These are phyloP conservation scores for Neobulgaria alba DNA, from an alignment of 2,329 filamentous ascomycete species.

Conservation along the genomic window DNA sequence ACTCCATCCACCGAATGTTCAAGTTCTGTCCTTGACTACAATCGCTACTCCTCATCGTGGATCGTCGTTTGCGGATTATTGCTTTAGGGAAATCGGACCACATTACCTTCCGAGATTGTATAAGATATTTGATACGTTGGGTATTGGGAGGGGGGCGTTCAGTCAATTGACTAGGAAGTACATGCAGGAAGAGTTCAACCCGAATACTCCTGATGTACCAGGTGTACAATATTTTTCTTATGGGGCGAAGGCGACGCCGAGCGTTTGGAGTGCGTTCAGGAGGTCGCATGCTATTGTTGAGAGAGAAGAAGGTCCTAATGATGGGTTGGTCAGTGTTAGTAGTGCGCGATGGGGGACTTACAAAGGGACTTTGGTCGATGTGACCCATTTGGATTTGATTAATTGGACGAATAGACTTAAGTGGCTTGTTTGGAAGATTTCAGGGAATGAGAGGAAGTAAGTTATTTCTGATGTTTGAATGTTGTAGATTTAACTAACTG, in stretches of 20 bases:
- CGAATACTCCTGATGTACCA: slow-evolving; percentile 42
- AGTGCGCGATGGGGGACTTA: slow-evolving; percentile 56
- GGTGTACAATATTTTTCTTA: slow-evolving; percentile 54
- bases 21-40: slow-evolving; percentile 35
- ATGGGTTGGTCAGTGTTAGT: slow-evolving; percentile 58
- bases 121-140: slow-evolving; percentile 39
- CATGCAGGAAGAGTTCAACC: slow-evolving; percentile 52
- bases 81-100: slow-evolving; percentile 39
- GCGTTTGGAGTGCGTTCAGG: slow-evolving; percentile 56
- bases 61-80: slow-evolving; percentile 43
- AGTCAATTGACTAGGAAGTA: slow-evolving; percentile 50
- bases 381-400: slow-evolving; percentile 57
- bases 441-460: slow-evolving; percentile 43
- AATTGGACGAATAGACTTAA: slow-evolving; percentile 57
- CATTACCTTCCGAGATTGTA: slow-evolving; percentile 47
- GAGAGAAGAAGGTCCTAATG: slow-evolving; percentile 49
- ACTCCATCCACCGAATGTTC: slow-evolving; percentile 37
- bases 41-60: slow-evolving; percentile 32
- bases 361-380: slow-evolving; percentile 52
- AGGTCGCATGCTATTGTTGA: slow-evolving; percentile 42
- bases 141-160: slow-evolving; percentile 52
- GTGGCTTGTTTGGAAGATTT: slow-evolving; percentile 44
- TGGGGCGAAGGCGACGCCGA: slow-evolving; percentile 46
- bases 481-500: slow-evolving; percentile 8
- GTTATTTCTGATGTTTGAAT: slow-evolving; percentile 25